These are phyloP conservation scores for Talaromyces pinophilus DNA, from an alignment of 2,329 filamentous ascomycete species.

Conservation along the genomic window DNA sequence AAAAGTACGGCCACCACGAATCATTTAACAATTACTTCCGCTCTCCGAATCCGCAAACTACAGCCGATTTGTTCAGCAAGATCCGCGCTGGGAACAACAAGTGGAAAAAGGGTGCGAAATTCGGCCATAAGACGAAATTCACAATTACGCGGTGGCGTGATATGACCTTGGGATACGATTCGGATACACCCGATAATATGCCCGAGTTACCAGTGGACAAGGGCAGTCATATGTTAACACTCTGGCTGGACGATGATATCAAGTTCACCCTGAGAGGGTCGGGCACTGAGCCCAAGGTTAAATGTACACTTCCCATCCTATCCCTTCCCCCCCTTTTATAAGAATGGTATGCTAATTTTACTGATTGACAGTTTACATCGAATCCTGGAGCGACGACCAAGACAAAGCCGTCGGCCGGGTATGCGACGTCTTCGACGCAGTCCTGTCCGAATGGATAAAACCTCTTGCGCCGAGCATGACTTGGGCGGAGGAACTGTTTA, in stretches of 20 bases:
- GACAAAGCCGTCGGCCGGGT: constrained; percentile 40
- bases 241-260: constrained; percentile 56
- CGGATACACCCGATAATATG: constrained; percentile 52
- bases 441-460: constrained; percentile 43
- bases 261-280: constrained; percentile 63
- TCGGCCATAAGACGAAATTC: constrained; percentile 48
- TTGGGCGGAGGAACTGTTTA: constrained; percentile 37
- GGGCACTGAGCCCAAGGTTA: constrained; percentile 68
- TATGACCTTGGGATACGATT: constrained; percentile 62
- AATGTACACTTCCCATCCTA: constrained; percentile 40
- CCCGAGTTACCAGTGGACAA: constrained; percentile 59
- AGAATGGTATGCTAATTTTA: background rate
- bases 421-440: constrained; percentile 40
- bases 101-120: constrained; percentile 44
- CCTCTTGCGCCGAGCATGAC: constrained; percentile 43
- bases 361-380: constrained; percentile 42
- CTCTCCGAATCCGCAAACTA: constrained; percentile 56
- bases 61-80: constrained; percentile 55
- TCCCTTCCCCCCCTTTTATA: background rate
- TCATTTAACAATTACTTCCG: constrained; percentile 66
- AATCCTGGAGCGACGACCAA: constrained; percentile 41
- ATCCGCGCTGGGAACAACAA: constrained; percentile 50
- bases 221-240: constrained; percentile 64
- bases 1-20: constrained; percentile 61
- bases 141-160: constrained; percentile 62